Evolutionary conservation across 139 green algal species (phyloP).

Genomic region (Picochlorum sp.): DNA sequence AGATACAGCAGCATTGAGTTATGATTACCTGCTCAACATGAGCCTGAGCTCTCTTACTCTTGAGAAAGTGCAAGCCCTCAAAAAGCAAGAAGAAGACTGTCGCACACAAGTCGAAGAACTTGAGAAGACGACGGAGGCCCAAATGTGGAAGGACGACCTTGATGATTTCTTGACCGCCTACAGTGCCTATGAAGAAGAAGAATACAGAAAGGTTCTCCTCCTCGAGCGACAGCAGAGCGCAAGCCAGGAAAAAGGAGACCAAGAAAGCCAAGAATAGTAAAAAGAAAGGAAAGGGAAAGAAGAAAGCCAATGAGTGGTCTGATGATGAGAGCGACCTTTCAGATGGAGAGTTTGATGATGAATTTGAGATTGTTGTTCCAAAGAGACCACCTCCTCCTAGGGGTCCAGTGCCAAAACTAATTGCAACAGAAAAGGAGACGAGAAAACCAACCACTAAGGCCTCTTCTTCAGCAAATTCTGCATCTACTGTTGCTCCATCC

Average conservation of each 20-base stretch:
- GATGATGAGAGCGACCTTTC: slow-evolving; percentile 23
- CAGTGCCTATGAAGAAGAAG: slow-evolving; percentile 24
- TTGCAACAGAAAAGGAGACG: not conserved
- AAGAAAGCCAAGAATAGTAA: slow-evolving; percentile 17
- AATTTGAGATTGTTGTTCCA: slow-evolving; percentile 10
- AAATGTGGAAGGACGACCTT: slow-evolving; percentile 80
- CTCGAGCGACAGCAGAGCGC: slow-evolving; percentile 23
- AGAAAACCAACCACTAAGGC: slow-evolving; percentile 1
- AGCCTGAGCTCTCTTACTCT: slow-evolving; percentile 84
- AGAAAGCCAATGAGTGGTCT: slow-evolving; percentile 29
- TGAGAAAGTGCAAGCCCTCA: slow-evolving; percentile 72
- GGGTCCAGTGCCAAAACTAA: slow-evolving; percentile 3
- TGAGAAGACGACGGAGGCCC: slow-evolving; percentile 40
- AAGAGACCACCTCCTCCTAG: slow-evolving; percentile 1
- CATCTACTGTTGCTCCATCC: not conserved
- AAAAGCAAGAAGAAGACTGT: slow-evolving; percentile 32
- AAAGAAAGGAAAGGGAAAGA: slow-evolving; percentile 31
- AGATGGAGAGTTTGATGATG: slow-evolving; percentile 17
- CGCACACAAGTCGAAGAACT: slow-evolving; percentile 50
- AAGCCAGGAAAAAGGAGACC: slow-evolving; percentile 3
- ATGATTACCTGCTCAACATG: slow-evolving; percentile 98
- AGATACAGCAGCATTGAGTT: slow-evolving; percentile 49
- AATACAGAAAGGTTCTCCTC: slow-evolving; percentile 7
- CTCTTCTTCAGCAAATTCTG: slow-evolving; percentile 1
- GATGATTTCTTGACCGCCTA: slow-evolving; percentile 57